Evolutionary conservation across 805 yeast species (phyloP).

Genomic region (Ogataea ganodermae): DNA sequence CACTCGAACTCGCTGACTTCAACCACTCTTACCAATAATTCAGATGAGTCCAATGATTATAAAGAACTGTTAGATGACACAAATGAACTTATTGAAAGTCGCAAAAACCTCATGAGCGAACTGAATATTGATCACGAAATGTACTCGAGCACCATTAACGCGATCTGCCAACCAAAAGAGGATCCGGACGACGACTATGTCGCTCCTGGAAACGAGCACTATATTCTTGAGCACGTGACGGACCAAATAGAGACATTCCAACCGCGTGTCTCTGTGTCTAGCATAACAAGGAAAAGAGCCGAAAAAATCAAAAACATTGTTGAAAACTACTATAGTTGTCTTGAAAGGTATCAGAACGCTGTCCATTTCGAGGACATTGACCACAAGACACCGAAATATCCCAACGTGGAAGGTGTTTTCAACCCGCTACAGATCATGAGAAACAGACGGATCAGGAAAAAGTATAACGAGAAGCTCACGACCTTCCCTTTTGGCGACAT

Average conservation of each 20-base stretch:
- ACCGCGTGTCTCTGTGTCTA: slow-evolving; percentile 28
- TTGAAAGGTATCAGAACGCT: slow-evolving; percentile 44
- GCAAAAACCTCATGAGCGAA: slow-evolving; percentile 44
- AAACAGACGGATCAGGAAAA: slow-evolving; percentile 60
- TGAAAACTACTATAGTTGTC: slow-evolving; percentile 49
- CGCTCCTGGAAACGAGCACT: background rate
- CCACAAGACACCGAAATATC: slow-evolving; percentile 31
- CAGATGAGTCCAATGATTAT: slow-evolving; percentile 10
- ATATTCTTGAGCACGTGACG: background rate
- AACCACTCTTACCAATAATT: slow-evolving; percentile 8
- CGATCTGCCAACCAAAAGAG: slow-evolving; percentile 4
- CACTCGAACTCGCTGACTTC: slow-evolving; percentile 12
- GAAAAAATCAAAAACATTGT: slow-evolving; percentile 50
- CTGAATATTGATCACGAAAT: slow-evolving; percentile 41
- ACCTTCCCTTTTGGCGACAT: slow-evolving; percentile 47
- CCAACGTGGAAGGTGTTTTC: slow-evolving; percentile 65
- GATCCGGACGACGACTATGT: background rate
- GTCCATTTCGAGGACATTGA: slow-evolving; percentile 26
- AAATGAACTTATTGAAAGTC: slow-evolving; percentile 44
- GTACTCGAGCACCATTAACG: slow-evolving; percentile 14
- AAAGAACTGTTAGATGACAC: slow-evolving; percentile 32
- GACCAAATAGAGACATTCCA: background rate
- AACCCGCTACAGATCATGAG: slow-evolving; percentile 85
- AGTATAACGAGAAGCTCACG: slow-evolving; percentile 49
- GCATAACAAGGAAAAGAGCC: slow-evolving; percentile 45